Evolutionary conservation across 2,329 filamentous ascomycete genomes (phyloP).

Genomic region (Pseudocercospora cruenta): DNA sequence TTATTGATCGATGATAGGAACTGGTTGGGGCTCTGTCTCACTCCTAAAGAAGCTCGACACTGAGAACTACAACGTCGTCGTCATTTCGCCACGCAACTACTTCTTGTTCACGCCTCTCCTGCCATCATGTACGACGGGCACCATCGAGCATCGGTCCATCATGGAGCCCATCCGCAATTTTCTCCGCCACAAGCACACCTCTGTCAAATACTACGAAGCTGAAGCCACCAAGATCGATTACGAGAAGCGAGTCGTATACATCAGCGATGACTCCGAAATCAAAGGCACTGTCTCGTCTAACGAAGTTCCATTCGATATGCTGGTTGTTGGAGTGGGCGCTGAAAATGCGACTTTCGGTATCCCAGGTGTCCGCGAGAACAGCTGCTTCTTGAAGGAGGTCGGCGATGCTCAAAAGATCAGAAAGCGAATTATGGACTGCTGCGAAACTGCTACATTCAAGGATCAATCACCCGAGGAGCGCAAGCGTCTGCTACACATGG

Average conservation of each 20-base stretch:
- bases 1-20: slow-evolving; percentile 61
- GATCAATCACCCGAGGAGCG: slow-evolving; percentile 86
- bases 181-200: slow-evolving; percentile 88
- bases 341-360: slow-evolving; percentile 99
- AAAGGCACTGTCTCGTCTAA: slow-evolving; percentile 81
- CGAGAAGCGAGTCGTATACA: slow-evolving; percentile 82
- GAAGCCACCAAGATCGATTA: slow-evolving; percentile 95
- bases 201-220: slow-evolving; percentile 96
- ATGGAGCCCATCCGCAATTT: slow-evolving; percentile 99
- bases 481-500: slow-evolving; percentile 96
- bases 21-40: slow-evolving; percentile 94
- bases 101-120: slow-evolving; percentile 98
- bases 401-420: slow-evolving; percentile 93
- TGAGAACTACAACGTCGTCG: slow-evolving; percentile 94
- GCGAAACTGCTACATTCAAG: slow-evolving; percentile 98
- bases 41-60: slow-evolving; percentile 98
- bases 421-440: slow-evolving; percentile 99
- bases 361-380: slow-evolving; percentile 90
- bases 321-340: slow-evolving; percentile 94
- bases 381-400: slow-evolving; percentile 98
- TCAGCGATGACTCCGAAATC: slow-evolving; percentile 90
- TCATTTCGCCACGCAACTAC: slow-evolving; percentile 98
- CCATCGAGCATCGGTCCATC: slow-evolving; percentile 98
- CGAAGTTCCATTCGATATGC: slow-evolving; percentile 96
- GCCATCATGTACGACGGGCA: slow-evolving; percentile 94